Evolutionary conservation across 1,284 basidiomycete species (phyloP).

Genomic region (Marasmius oreades): DNA sequence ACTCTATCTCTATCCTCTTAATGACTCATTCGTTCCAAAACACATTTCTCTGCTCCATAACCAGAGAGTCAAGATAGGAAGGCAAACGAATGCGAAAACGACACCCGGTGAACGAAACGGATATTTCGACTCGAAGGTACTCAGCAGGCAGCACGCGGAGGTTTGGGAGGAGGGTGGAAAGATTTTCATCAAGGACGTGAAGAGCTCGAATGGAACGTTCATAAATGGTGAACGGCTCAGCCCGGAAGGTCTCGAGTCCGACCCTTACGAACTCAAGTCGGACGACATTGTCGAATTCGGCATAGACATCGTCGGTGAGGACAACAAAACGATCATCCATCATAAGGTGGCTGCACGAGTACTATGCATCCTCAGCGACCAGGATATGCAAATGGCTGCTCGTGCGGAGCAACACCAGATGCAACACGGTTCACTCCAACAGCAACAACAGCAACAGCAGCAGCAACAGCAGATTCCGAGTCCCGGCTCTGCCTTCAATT

Average conservation of each 20-base stretch:
- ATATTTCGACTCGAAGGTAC: constrained; percentile 96
- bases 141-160: constrained; percentile 95
- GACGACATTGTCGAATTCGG: constrained; percentile 96
- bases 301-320: constrained; percentile 98
- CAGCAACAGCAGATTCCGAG: neutral
- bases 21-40: constrained; percentile 95
- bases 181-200: constrained; percentile 99
- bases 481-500: constrained; percentile 34
- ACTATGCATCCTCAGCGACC: constrained; percentile 82
- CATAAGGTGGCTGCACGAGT: constrained; percentile 97
- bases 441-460: constrained; percentile 25
- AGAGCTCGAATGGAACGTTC: constrained; percentile 97
- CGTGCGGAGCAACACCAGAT: constrained; percentile 61
- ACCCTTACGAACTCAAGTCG: constrained; percentile 91
- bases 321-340: constrained; percentile 97
- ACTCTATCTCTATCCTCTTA: constrained; percentile 92
- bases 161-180: constrained; percentile 93
- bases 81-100: constrained; percentile 97
- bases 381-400: constrained; percentile 74
- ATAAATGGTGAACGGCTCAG: constrained; percentile 95
- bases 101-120: constrained; percentile 94
- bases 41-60: constrained; percentile 82
- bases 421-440: constrained; percentile 7
- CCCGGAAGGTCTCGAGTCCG: constrained; percentile 87
- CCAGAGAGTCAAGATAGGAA: constrained; percentile 90